Evolutionary conservation across 768 basidiomycete species (phyloP).

Genomic region (Serendipita sp.): DNA sequence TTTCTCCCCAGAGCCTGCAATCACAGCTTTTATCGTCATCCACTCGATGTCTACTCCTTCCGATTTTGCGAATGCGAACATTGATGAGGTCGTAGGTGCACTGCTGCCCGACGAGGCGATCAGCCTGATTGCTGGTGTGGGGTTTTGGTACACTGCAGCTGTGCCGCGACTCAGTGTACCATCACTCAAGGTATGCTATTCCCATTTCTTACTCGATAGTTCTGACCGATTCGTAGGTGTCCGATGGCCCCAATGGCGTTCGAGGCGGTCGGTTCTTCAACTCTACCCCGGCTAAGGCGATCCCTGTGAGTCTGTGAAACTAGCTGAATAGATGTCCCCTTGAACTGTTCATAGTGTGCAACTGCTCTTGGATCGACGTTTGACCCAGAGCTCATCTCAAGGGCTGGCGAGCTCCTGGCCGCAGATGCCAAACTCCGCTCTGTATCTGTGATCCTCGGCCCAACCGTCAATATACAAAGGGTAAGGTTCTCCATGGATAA

Average conservation of each 20-base stretch:
- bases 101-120: conserved; percentile 65
- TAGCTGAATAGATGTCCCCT: not conserved
- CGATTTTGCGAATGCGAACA: conserved; percentile 48
- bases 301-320: conserved; percentile 32
- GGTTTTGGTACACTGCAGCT: conserved; percentile 63
- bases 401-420: conserved; percentile 50
- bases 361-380: conserved; percentile 66
- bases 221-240: conserved; percentile 29
- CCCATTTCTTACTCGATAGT: not conserved
- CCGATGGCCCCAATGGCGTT: conserved; percentile 66
- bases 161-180: conserved; percentile 57
- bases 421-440: conserved; percentile 55
- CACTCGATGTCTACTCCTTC: conserved; percentile 29
- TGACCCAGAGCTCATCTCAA: conserved; percentile 47
- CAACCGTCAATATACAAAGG: conserved; percentile 75
- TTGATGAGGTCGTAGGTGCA: conserved; percentile 43
- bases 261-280: conserved; percentile 67
- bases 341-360: conserved; percentile 28
- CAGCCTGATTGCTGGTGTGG: conserved; percentile 57
- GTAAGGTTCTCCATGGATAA: not conserved
- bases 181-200: conserved; percentile 39
- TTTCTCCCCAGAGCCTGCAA: not conserved
- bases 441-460: conserved; percentile 59
- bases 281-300: conserved; percentile 65
- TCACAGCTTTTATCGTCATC: not conserved